A percentile compares a stretch with the other conserved stretches of the same genome.
These are phyloP conservation scores for Harringtonia aguacate DNA, from an alignment of 2,329 filamentous ascomycete genomes.

Conservation along the genomic window DNA sequence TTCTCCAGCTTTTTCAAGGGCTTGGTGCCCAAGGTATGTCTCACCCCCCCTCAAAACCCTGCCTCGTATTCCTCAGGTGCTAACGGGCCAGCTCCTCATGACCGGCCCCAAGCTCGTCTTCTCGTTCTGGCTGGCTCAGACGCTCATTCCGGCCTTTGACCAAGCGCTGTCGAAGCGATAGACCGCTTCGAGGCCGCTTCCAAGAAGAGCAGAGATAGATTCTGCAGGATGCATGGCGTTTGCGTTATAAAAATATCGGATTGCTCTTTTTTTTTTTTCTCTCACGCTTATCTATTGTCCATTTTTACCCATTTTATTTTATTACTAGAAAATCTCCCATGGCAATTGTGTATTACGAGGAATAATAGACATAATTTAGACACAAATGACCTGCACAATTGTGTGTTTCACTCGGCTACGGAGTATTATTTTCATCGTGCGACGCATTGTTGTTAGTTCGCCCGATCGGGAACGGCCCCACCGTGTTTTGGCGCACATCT, in stretches of 20 bases:
- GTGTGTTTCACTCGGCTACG: no score
- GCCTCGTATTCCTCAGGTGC: neutral
- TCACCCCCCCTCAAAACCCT: neutral
- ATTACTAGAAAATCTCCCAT: no score
- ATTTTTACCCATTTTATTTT: no score
- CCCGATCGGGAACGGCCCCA: neutral
- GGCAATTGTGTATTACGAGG: no score
- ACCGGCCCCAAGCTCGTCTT: conserved; percentile 98
- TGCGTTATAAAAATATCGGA: conserved; percentile 6
- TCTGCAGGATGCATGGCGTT: no score
- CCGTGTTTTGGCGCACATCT: conserved; percentile 1
- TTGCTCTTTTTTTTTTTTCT: no score
- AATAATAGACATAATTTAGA: no score
- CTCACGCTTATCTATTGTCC: no score
- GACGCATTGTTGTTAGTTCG: no score
- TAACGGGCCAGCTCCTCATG: conserved; percentile 64
- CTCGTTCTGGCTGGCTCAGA: conserved; percentile 99
- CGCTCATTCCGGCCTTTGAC: conserved; percentile 87
- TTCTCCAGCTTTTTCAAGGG: conserved; percentile 92
- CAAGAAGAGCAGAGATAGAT: no score
- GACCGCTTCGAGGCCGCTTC: no score
- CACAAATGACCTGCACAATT: neutral
- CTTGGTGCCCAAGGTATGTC: conserved; percentile 69
- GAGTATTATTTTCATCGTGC: no score
- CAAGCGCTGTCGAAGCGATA: conserved; percentile 13